Evolutionary conservation across 257 asterid genomes (phyloP), one percentile per base, ranked within the genome.

Genomic region (Fraxinus pennsylvanica): DNA sequence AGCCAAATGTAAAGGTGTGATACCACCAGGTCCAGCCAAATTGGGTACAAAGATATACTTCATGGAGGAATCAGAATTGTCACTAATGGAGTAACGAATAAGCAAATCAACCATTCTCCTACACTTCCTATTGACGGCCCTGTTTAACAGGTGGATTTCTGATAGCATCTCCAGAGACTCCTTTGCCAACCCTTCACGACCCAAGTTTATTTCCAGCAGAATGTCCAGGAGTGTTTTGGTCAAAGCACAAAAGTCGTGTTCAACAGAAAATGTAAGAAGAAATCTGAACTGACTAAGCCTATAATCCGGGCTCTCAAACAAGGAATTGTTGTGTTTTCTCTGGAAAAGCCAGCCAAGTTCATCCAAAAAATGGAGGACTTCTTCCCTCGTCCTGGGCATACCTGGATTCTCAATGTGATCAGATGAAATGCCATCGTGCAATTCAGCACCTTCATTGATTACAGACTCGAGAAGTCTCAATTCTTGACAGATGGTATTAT

Each of bases 291-390:
- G 92, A 68, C 70, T n/a, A 66, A 93, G 80, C 76, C 76, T 84
- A 78, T 90, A 92, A 67, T 82, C 85, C 0, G 92, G 97, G 76
- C 78, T 76, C 74, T 74, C 89, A 65, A 81, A 86, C 76, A 89
- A 84, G 77, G 85, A 82, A 41, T 86, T 67, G 80, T 79, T 85
- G 74, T 84, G 80, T 68, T 90, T 93, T 86, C 96, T 86, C 84
- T 93, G 98, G 75, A 93, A 93, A 39, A 95, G 80, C 99, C 99
- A 95, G 61, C 99, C 98, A 15, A 93, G 89, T 84, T 93, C 98
- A 80, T 95, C 84, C 85, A 93, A 79, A 85, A 93, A 95, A 80
- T 84, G 91, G 74, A 91, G 84, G 73, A 83, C 81, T 80, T 82
- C 87, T 80, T 82, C 91, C 81, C 89, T 84, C 38, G 92, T 84